Evolutionary conservation across 352 stramenopile species (phyloP).

Genomic region (Pythium grandisporangium): DNA sequence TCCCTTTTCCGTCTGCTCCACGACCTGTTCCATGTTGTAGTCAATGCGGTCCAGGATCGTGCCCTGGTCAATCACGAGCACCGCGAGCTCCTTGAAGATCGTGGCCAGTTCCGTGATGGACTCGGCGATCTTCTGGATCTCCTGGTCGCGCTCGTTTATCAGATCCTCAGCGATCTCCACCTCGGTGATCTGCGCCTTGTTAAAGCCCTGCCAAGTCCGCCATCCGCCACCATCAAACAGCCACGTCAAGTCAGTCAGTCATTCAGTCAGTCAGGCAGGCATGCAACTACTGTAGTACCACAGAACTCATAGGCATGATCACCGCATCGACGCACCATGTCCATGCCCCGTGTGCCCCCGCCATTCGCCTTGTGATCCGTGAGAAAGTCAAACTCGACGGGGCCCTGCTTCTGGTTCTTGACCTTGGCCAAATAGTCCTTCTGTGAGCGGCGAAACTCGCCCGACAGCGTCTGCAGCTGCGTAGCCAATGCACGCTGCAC

Average conservation of each 20-base stretch:
- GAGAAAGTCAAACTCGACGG: constrained; percentile 88
- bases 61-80: constrained; percentile 99
- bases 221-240: constrained; percentile 6
- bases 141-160: constrained; percentile 93
- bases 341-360: constrained; percentile 31
- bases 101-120: constrained; percentile 98
- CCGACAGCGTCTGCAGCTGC: constrained; percentile 95
- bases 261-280: too few relatives aligned
- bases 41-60: constrained; percentile 99
- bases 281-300: too few relatives aligned
- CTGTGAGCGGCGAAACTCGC: constrained; percentile 95
- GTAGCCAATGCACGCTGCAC: constrained; percentile 89
- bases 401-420: constrained; percentile 95
- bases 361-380: constrained; percentile 59
- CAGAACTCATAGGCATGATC: too few relatives aligned
- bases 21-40: constrained; percentile 99
- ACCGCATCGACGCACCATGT: constrained; percentile 49
- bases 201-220: constrained; percentile 76
- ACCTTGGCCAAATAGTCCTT: constrained; percentile 97
- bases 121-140: constrained; percentile 97
- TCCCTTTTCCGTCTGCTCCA: constrained; percentile 98
- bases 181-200: constrained; percentile 91
- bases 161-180: constrained; percentile 95
- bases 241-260: constrained; percentile 1
- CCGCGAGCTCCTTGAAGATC: constrained; percentile 99